Conservation (phyloP, 2,329 filamentous ascomycete species). For the Xylariaceae sp. region DNA sequence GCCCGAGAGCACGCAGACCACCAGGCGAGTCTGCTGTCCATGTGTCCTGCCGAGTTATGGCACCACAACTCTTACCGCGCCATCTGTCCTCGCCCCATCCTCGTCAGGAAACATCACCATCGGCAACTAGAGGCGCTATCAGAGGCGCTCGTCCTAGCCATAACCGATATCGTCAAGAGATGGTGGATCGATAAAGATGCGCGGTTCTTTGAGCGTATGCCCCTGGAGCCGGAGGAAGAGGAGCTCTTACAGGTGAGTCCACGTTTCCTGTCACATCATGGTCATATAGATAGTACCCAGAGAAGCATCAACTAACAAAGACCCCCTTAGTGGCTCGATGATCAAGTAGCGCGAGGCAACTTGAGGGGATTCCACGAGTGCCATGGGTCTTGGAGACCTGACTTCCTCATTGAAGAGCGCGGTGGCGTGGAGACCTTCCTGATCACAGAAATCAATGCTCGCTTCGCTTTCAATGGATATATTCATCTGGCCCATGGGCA, state of each 20-base stretch:
- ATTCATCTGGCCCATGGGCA: conserved; percentile 31
- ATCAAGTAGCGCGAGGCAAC: conserved; percentile 25
- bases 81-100: conserved; percentile 33
- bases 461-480: conserved; percentile 38
- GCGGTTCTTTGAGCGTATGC: conserved; percentile 32
- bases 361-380: conserved; percentile 21
- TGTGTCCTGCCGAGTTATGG: conserved; percentile 26
- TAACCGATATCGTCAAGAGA: conserved; percentile 34
- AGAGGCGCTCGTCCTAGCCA: conserved; percentile 29
- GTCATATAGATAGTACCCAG: background rate
- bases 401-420: conserved; percentile 35
- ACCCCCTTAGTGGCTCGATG: conserved; percentile 28
- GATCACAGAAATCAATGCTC: conserved; percentile 39
- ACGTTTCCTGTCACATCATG: background rate
- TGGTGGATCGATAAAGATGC: conserved; percentile 36
- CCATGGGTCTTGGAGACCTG: conserved; percentile 36
- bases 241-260: conserved; percentile 27
- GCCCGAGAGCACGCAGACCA: background rate
- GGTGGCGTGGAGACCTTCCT: conserved; percentile 24
- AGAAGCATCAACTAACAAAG: background rate
- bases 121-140: conserved; percentile 29
- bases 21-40: conserved; percentile 4
- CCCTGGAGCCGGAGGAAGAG: conserved; percentile 30
- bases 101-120: conserved; percentile 30
- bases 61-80: conserved; percentile 25